A percentile compares a stretch with the other conserved stretches of the same genome.
Conservation (phyloP, 805 yeast species). For the Ogataea angusta region DNA sequence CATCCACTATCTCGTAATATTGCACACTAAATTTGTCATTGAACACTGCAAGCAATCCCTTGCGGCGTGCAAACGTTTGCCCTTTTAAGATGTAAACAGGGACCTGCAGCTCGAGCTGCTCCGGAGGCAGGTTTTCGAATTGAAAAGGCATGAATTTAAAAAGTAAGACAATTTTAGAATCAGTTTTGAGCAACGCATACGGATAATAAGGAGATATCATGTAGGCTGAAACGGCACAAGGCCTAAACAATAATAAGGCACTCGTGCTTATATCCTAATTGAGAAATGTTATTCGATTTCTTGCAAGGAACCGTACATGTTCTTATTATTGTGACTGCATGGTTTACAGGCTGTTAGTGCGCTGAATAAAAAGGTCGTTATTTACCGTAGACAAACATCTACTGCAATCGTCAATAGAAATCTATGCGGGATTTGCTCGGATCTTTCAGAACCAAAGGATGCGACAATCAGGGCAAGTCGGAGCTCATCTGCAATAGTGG, state of each 20-base stretch:
- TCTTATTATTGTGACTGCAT: too few relatives aligned
- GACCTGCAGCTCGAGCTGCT: constrained; percentile 36
- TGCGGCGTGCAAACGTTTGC: constrained; percentile 25
- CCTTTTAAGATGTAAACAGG: constrained; percentile 54
- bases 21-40: constrained; percentile 59
- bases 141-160: constrained; percentile 23
- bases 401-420: too few relatives aligned
- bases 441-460: background rate
- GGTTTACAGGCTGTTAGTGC: too few relatives aligned
- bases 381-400: too few relatives aligned
- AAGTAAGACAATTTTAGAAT: background rate
- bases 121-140: constrained; percentile 33
- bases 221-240: too few relatives aligned
- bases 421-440: background rate
- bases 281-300: too few relatives aligned
- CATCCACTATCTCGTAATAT: constrained; percentile 63
- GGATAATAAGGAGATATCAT: background rate
- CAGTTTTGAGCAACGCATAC: background rate
- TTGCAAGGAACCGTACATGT: too few relatives aligned
- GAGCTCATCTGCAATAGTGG: too few relatives aligned
- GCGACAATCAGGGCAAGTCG: background rate
- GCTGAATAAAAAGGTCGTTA: too few relatives aligned
- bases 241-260: too few relatives aligned
- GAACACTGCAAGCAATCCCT: constrained; percentile 42
- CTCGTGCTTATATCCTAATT: too few relatives aligned